Conservation (phyloP, 805 yeast species). For the Saccharomycopsis sp. region DNA sequence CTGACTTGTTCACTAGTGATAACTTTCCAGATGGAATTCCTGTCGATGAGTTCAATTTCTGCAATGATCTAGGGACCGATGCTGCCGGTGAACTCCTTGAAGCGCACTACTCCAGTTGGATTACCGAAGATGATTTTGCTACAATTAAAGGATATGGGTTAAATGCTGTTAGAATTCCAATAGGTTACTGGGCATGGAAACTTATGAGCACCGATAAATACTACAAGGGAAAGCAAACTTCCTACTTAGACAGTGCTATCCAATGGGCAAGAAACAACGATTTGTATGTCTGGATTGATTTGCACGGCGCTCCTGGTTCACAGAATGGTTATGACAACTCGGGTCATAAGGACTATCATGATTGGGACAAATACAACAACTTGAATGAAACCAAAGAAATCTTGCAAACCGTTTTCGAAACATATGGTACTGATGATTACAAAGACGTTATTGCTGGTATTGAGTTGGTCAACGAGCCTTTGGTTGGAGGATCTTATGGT, state of each 20-base stretch:
- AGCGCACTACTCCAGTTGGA: conserved; percentile 52
- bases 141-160: conserved; percentile 48
- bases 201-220: conserved; percentile 42
- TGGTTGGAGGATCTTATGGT: conserved; percentile 42
- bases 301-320: conserved; percentile 80
- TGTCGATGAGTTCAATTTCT: conserved; percentile 55
- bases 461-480: conserved; percentile 68
- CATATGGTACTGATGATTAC: conserved; percentile 46
- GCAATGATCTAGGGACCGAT: conserved; percentile 41
- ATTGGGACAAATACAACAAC: conserved; percentile 36
- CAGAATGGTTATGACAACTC: conserved; percentile 85
- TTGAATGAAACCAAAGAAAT: conserved; percentile 43
- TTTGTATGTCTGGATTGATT: conserved; percentile 64
- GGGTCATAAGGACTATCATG: conserved; percentile 47
- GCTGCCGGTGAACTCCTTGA: conserved; percentile 38
- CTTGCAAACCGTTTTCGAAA: conserved; percentile 42
- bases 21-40: conserved; percentile 37
- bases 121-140: conserved; percentile 51
- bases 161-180: conserved; percentile 66
- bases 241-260: conserved; percentile 57
- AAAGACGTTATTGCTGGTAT: conserved; percentile 59
- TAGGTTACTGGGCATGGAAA: conserved; percentile 73
- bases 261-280: conserved; percentile 59
- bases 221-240: conserved; percentile 42
- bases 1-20: conserved; percentile 43